Base-by-base conservation (phyloP, 1,284 basidiomycete genomes). In the Rhodotorula glutinis region DNA sequence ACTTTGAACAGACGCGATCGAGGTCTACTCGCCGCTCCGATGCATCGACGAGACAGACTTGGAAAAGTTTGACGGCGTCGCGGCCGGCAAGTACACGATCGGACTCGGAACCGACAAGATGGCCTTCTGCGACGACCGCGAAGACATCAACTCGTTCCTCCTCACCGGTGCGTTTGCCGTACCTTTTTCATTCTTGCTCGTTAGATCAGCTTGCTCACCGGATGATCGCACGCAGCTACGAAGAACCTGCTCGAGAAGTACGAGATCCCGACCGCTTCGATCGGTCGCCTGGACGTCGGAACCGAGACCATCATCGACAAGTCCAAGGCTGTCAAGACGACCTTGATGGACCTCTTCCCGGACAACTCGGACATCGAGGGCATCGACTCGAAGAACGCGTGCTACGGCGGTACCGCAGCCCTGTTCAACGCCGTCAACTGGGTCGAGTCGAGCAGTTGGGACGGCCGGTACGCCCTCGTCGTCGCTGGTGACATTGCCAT, bases 251-350 rank as follows among this genome's bases (percentile, higher is more conserved):
- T 98, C 73, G 85, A 91, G 78, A 98, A 96, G 81, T 96, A 90
- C 86, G 88, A 93, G 82, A 86, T 99, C 77, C 93, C 98, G 83
- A 94, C 95, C 70, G 88, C 86, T 77, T 92, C 90, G 65, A 95
- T 99, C 79, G 95, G 95, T 67, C 92, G 95, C 74, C 87, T 98
- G 68, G 95, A 98, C 74, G 93, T 98, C 74, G 95, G 95, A 67
- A 98, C 96, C 41, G 96, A 98, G 81, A 98, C 96, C 61, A 91
- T 98, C 82, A 97, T 99, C 76, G 95, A 99, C 87, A 98, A 98
- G 83, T 95, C 93, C 70, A 99, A 99, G 82, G 92, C 95, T 38
- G 93, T 94, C 81, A 99, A 99, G 83, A 98, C 96, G 7, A 88
- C 92, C 66, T 86, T 99, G 71, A 98, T 99, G 95, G 91, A 97